phyloP scores from a whole-genome alignment of 2,329 filamentous ascomycete genomes.

The Beauveria australis region DNA sequence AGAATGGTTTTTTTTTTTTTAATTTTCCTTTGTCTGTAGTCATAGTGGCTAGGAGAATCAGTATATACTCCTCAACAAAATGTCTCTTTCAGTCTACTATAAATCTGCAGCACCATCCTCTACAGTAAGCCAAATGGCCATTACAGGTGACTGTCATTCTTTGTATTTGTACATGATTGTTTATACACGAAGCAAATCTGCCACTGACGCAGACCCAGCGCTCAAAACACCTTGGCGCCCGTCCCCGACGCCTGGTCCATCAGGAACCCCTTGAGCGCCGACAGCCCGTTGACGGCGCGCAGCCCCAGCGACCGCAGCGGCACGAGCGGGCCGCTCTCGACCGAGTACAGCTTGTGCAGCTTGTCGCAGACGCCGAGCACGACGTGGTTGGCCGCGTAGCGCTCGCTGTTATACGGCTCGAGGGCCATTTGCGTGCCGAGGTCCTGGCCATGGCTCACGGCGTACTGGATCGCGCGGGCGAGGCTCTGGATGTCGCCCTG shows the following conservation, averaged over 20 bases:
- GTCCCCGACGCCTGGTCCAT: constrained; percentile 65
- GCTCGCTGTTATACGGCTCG: constrained; percentile 71
- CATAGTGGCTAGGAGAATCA: constrained; percentile 29
- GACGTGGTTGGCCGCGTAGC: constrained; percentile 74
- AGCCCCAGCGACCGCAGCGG: constrained; percentile 71
- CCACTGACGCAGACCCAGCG: no score
- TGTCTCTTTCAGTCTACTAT: constrained; percentile 16
- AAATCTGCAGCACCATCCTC: neutral
- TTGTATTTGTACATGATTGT: neutral
- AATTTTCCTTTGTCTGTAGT: constrained; percentile 31
- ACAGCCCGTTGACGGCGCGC: constrained; percentile 64
- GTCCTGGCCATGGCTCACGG: constrained; percentile 77
- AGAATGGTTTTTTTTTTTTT: constrained; percentile 22
- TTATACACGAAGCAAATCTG: constrained; percentile 1
- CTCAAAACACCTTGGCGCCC: constrained; percentile 36
- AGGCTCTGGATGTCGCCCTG: constrained; percentile 82
- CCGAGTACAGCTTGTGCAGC: constrained; percentile 85
- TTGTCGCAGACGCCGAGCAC: constrained; percentile 79
- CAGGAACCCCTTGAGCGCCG: constrained; percentile 71
- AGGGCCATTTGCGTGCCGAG: constrained; percentile 71
- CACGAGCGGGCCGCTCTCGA: constrained; percentile 70
- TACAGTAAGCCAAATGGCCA: neutral
- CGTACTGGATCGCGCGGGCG: constrained; percentile 63
- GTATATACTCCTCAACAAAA: constrained; percentile 29
- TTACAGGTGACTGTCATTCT: neutral